Evolutionary conservation across 2,329 filamentous ascomycete species (phyloP), one percentile per base, ranked within the genome.

Genomic region (Fusarium sp.): DNA sequence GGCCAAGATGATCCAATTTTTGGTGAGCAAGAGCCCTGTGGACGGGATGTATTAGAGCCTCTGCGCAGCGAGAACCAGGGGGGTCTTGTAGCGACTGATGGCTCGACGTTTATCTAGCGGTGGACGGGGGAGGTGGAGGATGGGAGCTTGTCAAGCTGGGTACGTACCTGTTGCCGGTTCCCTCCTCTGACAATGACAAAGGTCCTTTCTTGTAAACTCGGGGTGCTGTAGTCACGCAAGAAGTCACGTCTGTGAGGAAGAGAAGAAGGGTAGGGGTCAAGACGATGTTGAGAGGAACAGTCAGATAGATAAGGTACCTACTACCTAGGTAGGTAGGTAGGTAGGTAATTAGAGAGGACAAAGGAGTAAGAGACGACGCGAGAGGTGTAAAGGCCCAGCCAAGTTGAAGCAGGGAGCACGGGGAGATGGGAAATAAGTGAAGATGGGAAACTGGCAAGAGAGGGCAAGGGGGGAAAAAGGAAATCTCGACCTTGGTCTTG

Each of bases 1-100:
- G 67, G 67, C 59, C 67, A 71, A 34, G 59, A 56, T 68, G 63
- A 65, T 69, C 65, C 51, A 69, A 47, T 65, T 69, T 57, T 69
- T 66, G 60, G 68, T 52, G 65, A 62, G 40, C 36, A 64, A 60
- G 53, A 52, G 65, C 67, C 63, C 67, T 71, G 63, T 68, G 46
- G 18, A 60, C 50, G 51, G 52, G 66, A 66, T 70, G 66, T 31
- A 70, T 61, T 51, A 70, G 48, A 70, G 59, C 54, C 63, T 70
- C 62, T 70, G 67, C 46, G 43, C 54, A 44, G 44, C 31, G 41
- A 41, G 31, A 40, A 31, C 59, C 41, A 52, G 67, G 66, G 65
- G 23, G 57, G 46, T 23, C 40, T 52, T 64, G 34, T 50, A 60
- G 59, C 63, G 54, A 70, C 62, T 67, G 62, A 48, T 70, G 53